phyloP scores from a whole-genome alignment of 1,284 basidiomycete species.

The Rhodotorula sp. region DNA sequence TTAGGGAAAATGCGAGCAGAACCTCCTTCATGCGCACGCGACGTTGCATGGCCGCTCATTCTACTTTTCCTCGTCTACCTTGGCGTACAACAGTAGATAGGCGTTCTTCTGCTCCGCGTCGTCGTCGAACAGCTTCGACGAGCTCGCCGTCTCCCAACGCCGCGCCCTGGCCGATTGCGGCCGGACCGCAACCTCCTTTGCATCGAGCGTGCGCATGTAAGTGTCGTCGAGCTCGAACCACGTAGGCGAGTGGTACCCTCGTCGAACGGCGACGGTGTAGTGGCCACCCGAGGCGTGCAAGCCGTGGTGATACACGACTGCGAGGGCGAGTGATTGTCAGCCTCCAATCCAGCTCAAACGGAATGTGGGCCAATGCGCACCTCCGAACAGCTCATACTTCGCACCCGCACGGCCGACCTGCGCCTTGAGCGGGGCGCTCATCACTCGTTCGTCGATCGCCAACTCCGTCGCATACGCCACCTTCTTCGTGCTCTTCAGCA shows the following conservation, averaged over 20 bases:
- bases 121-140: slow-evolving; percentile 65
- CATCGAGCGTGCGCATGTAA: slow-evolving; percentile 16
- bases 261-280: slow-evolving; percentile 88
- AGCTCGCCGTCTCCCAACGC: slow-evolving; percentile 46
- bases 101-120: slow-evolving; percentile 57
- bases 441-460: slow-evolving; percentile 69
- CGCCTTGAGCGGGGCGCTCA: slow-evolving; percentile 57
- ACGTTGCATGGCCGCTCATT: not conserved
- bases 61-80: slow-evolving; percentile 40
- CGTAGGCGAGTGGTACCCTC: slow-evolving; percentile 62
- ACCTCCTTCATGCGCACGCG: not conserved
- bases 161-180: not conserved
- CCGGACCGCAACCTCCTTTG: slow-evolving; percentile 24
- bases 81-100: slow-evolving; percentile 81
- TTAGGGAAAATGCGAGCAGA: not conserved
- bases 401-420: slow-evolving; percentile 50
- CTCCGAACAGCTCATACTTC: slow-evolving; percentile 82
- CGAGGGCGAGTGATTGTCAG: not conserved
- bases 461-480: slow-evolving; percentile 75
- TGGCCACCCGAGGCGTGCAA: slow-evolving; percentile 86
- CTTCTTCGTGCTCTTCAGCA: slow-evolving; percentile 81
- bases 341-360: not conserved
- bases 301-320: slow-evolving; percentile 93
- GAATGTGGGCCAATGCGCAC: slow-evolving; percentile 53
- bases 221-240: slow-evolving; percentile 61